phyloP scores from a whole-genome alignment of 2,329 filamentous ascomycete genomes.

The Aureobasidium pullulans region DNA sequence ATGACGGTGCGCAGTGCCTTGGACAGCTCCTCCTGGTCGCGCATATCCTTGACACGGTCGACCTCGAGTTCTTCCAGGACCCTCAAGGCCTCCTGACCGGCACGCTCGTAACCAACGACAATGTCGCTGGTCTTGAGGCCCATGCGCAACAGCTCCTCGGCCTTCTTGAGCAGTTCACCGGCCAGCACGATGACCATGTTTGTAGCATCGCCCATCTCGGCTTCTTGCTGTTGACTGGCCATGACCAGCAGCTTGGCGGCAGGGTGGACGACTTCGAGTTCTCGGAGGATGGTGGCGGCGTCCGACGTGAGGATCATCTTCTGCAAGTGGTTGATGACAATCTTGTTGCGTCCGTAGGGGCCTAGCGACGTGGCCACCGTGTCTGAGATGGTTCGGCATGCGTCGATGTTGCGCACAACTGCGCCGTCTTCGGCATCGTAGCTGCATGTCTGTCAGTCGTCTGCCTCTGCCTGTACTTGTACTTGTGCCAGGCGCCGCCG shows the following conservation, averaged over 20 bases:
- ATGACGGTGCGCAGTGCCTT: constrained; percentile 95
- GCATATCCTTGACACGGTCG: constrained; percentile 81
- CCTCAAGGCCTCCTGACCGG: constrained; percentile 79
- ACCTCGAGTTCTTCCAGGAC: constrained; percentile 81
- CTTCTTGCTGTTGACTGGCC: constrained; percentile 97
- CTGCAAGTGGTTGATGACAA: constrained; percentile 98
- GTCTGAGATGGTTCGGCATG: constrained; percentile 88
- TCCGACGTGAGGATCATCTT: constrained; percentile 99
- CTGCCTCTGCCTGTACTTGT: constrained; percentile 14
- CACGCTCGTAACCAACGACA: constrained; percentile 90
- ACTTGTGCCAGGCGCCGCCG: constrained; percentile 18
- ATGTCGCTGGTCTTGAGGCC: constrained; percentile 98
- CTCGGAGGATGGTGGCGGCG: constrained; percentile 91
- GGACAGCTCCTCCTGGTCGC: constrained; percentile 72
- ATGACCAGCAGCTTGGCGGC: constrained; percentile 96
- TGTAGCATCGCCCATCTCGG: constrained; percentile 97
- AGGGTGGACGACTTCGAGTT: constrained; percentile 96
- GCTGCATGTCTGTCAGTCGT: constrained; percentile 47
- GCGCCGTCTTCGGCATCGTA: constrained; percentile 99
- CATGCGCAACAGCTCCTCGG: constrained; percentile 92
- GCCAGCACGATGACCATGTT: constrained; percentile 95
- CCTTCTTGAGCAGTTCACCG: constrained; percentile 92
- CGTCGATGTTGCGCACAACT: constrained; percentile 96
- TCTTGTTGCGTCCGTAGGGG: constrained; percentile 97
- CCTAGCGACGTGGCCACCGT: constrained; percentile 96